Conservation (phyloP, 140 eudicot species). For the Oenanthe javanica region DNA sequence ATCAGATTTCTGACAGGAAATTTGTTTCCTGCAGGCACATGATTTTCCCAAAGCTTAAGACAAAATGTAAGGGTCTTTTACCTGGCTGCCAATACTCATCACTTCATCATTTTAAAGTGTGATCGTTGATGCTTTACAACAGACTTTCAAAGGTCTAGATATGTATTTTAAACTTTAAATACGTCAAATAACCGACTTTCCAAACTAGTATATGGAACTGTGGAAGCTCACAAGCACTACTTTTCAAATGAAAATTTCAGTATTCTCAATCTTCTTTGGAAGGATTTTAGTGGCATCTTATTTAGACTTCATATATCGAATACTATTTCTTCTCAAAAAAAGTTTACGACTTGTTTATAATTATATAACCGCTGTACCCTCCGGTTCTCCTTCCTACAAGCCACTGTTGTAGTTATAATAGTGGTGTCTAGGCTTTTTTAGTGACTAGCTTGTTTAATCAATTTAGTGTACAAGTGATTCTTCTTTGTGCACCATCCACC, state of each 20-base stretch:
- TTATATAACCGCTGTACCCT: background rate
- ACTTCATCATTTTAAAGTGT: slow-evolving; percentile 29
- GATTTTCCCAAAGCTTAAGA: slow-evolving; percentile 55
- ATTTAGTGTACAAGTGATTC: background rate
- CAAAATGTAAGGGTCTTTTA: slow-evolving; percentile 42
- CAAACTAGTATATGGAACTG: background rate
- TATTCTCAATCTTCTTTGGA: background rate
- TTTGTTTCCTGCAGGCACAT: slow-evolving; percentile 99
- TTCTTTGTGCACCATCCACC: background rate
- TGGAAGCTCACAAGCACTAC: background rate
- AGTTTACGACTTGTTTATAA: background rate
- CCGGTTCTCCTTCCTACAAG: background rate
- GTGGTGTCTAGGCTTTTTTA: background rate
- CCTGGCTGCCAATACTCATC: slow-evolving; percentile 37
- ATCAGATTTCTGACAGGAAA: slow-evolving; percentile 59
- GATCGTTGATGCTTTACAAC: slow-evolving; percentile 17
- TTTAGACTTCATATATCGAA: background rate
- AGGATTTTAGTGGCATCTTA: background rate
- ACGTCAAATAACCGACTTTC: background rate
- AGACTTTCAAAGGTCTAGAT: slow-evolving; percentile 7
- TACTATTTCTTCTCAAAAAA: background rate
- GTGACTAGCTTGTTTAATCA: background rate
- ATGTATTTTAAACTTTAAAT: background rate
- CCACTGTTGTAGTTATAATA: background rate
- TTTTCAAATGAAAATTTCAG: background rate